A percentile compares a stretch with the other conserved stretches of the same genome.
These are phyloP conservation scores for Calonectria honghensis DNA, from an alignment of 2,329 filamentous ascomycete species.

Conservation along the genomic window DNA sequence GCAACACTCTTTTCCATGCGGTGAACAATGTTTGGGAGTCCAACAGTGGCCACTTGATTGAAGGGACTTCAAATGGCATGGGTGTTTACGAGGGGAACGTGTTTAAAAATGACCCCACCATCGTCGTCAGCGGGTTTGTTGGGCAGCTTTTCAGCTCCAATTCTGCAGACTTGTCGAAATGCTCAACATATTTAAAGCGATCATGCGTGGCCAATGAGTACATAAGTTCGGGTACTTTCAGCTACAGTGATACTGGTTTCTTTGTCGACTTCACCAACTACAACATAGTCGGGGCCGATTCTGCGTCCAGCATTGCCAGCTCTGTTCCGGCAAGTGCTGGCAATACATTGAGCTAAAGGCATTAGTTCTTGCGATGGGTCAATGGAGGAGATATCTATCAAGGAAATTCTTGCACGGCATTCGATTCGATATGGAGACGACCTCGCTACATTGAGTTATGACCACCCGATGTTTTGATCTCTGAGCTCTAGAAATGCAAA, in stretches of 20 bases:
- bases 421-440: background rate
- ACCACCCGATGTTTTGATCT: too few species aligned
- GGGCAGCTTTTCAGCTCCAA: constrained; percentile 21
- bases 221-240: background rate
- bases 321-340: constrained; percentile 6
- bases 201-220: constrained; percentile 7
- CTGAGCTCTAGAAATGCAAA: too few species aligned
- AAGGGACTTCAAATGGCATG: constrained; percentile 6
- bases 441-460: too few species aligned
- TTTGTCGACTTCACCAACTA: constrained; percentile 17
- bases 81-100: constrained; percentile 16
- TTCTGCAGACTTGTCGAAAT: constrained; percentile 16
- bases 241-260: background rate
- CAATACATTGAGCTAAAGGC: background rate
- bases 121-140: constrained; percentile 16
- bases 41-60: constrained; percentile 5
- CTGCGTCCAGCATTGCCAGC: constrained; percentile 8
- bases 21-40: constrained; percentile 22
- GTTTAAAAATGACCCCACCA: constrained; percentile 14
- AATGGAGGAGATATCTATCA: background rate
- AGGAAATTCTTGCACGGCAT: background rate
- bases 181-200: constrained; percentile 16
- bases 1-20: constrained; percentile 18
- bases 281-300: background rate
- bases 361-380: background rate